A percentile compares a stretch with the other conserved stretches of the same genome.
These are phyloP conservation scores for Acanthamoeba lenticulata DNA, from an alignment of 208 protist species.

Conservation along the genomic window DNA sequence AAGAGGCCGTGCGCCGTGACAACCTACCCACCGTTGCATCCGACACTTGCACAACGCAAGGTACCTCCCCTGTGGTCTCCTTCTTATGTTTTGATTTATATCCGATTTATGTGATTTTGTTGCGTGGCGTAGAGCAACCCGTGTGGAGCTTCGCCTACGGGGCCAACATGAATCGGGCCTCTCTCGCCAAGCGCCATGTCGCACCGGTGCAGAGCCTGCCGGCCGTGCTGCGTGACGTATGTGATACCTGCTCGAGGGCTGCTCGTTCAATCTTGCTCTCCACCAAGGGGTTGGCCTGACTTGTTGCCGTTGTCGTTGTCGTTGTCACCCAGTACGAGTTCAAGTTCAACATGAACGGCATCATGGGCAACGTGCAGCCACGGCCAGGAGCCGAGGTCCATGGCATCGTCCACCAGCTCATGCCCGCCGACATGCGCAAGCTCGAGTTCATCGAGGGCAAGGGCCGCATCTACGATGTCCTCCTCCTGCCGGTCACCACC, in stretches of 20 bases:
- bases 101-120: no score
- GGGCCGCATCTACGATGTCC: neutral
- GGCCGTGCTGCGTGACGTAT: neutral
- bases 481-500: neutral
- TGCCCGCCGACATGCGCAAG: neutral
- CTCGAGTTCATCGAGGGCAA: neutral
- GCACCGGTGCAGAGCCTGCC: neutral
- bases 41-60: no score
- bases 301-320: neutral
- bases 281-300: neutral
- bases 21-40: no score
- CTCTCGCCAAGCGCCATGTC: neutral
- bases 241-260: neutral
- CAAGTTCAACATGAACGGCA: neutral
- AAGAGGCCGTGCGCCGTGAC: no score
- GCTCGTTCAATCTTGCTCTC: no score
- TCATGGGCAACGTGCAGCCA: constrained; percentile 1
- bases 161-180: constrained; percentile 4
- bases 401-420: constrained; percentile 1
- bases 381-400: neutral
- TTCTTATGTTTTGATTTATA: no score
- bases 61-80: no score
- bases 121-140: neutral
- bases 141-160: constrained; percentile 24
- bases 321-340: constrained; percentile 1